Evolutionary conservation across 2,329 filamentous ascomycete species (phyloP), one percentile per base, ranked within the genome.

Genomic region (Aspergillus ruber): DNA sequence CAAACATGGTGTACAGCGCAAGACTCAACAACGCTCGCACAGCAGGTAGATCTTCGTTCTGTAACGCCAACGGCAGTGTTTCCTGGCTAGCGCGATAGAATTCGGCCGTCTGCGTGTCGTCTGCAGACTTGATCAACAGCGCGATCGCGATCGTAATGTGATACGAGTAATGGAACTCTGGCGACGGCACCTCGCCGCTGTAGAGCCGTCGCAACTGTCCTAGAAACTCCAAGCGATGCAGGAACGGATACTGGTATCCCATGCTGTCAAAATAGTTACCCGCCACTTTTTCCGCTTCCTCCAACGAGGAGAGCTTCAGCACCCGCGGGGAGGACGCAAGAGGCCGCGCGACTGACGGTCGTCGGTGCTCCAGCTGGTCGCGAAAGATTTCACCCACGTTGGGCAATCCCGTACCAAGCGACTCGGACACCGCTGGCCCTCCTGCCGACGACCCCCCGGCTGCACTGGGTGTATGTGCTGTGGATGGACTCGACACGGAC

Each of bases 301-400:
- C 63, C 45, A 67, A 54, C 2, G 66, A 68, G 6, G 64, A 49
- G 18, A 69, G 52, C 8, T 59, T 63, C 32, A 68, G 50, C 13
- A 68, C 60, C 12, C 60, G 62, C 20, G 65, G 65, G 5, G 63
- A 57, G 3, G 60, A 57, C 12, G 60, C 47, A 13, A 52, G 35
- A 4, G 64, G 61, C 17, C 66, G 64, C 12, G 66, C 63, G 8
- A 66, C 54, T 1, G 64, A 63, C 12, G 60, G 65, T 12, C 61
- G 60, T 17, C 66, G 64, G 46, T 69, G 62, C 52, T 69, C 66
- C 7, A 69, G 50, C 41, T 68, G 61, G 48, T 69, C 65, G 40
- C 66, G 63, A 53, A 69, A 68, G 33, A 69, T 66, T 47, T 69
- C 66, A 9, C 66, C 64, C 5, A 69, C 64, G 33, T 69, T 69